Base-by-base conservation (phyloP, 495 filamentous ascomycete species). In the Neurospora sp. region DNA sequence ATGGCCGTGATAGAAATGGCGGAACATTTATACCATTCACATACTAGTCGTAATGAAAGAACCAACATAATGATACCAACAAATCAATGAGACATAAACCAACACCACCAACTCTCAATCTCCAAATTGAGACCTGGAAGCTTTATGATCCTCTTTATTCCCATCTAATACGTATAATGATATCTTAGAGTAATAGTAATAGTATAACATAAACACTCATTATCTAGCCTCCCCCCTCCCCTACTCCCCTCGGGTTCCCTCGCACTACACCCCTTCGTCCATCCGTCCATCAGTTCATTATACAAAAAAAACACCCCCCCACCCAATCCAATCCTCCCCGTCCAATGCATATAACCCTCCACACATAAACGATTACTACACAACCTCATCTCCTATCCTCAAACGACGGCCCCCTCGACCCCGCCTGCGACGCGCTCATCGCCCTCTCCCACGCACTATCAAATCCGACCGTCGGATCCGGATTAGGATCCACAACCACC, bases 401-500 rank as follows among this genome's bases (percentile, higher is more conserved):
- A 37, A 65, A 65, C 4, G 27, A 31, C 14, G 53, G 53, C 6
- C 53, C 53, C 53, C 53, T 65, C 14, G 53, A 65, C 6, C 53
- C 68, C 4, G 39, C 31, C 68, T 69, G 68, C 8, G 20, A 20
- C 35, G 37, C 39, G 5, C 37, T 39, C 65, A 74, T 80, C 8
- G 90, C 89, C 75, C 85, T 87, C 68, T 85, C 87, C 90, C 90
- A 93, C n/a, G 89, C 89, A 69, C 81, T 86, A 77, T 91, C 90
- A 73, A 90, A 88, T 39, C 83, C 84, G 47, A 80, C 81, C 69
- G 84, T 80, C 42, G 80, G 75, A 12, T 78, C 81, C 1, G 80
- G 75, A 12, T 77, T 81, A 5, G 82, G 83, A 18, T 83, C 85
- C 27, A 86, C 78, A 42, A 86, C 73, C 9, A 85, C 83, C 31